Base-by-base conservation (phyloP, 345 rosid genomes). In the Lagerstroemia speciosa region DNA sequence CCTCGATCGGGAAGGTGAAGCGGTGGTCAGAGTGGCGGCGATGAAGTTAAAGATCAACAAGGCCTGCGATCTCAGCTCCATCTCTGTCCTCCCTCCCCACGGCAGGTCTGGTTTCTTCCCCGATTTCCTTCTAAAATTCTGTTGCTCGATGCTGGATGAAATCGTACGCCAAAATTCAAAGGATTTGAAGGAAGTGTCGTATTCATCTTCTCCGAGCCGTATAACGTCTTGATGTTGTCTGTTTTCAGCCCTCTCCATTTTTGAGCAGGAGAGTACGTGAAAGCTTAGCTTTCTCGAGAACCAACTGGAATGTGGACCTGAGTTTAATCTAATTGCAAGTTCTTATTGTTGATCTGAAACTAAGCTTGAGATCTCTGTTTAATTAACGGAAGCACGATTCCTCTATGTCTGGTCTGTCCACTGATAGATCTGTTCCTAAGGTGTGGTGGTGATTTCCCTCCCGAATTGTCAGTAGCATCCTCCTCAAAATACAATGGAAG, bases 11-110 rank as follows among this genome's bases (percentile, higher is more conserved):
- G 63, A 58, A 58, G 63, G 31, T 58, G 33, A 58, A 30, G 14
- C 63, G 63, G 63, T 34, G 34, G 14, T 14, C 63, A 24, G 60
- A 53, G 10, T 15, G 19, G 24, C n/a, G 71, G 64, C 69, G 74
- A 89, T 86, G 97, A 94, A 91, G 85, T 76, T 89, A 96, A 94
- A 92, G 81, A 85, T 90, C 81, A 92, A 92, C 83, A 88, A 81
- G 84, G 96, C 87, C 30, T 86, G 83, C 83, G 98, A 88, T 75
- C 92, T 90, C 76, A 87, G 76, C 76, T 92, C 98, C 71, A 87
- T 92, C 45, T 88, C 97, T 17, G 94, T 90, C 61, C 81, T 95
- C 74, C 97, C 98, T 78, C 93, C 97, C 75, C 90, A 85, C 66
- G 41, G 86, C 58, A 87, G 98, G 99, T 92, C 36, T 67, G 64